Evolutionary conservation across 2,329 filamentous ascomycete species (phyloP).

Genomic region (Rutstroemia sp.): DNA sequence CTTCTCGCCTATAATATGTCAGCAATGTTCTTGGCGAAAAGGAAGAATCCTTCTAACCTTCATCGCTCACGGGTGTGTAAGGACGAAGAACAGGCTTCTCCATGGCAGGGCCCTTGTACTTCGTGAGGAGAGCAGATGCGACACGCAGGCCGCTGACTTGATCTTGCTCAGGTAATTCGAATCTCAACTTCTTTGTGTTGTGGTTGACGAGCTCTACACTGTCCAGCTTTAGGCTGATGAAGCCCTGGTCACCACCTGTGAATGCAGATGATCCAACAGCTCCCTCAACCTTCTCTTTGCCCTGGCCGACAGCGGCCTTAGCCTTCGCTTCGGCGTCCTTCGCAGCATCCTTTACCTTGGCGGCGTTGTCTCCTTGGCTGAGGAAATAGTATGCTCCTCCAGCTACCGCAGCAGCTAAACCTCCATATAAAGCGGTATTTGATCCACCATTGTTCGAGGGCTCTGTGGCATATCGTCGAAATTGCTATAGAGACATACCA

Average conservation of each 20-base stretch:
- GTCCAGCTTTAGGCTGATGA: constrained; percentile 72
- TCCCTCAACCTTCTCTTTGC: constrained; percentile 23
- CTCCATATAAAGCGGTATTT: constrained; percentile 54
- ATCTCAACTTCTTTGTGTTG: constrained; percentile 91
- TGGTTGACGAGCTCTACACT: constrained; percentile 76
- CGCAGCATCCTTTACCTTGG: constrained; percentile 46
- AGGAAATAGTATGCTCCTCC: constrained; percentile 50
- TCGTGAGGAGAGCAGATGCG: constrained; percentile 84
- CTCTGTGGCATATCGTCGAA: constrained; percentile 69
- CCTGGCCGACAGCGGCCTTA: constrained; percentile 33
- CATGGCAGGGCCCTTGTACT: constrained; percentile 76
- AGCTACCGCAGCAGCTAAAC: constrained; percentile 48
- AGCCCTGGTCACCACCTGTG: constrained; percentile 84
- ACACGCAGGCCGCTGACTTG: constrained; percentile 75
- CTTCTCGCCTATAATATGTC: constrained; percentile 48
- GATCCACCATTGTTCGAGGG: constrained; percentile 35
- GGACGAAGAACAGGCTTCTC: constrained; percentile 85
- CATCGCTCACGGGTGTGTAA: constrained; percentile 87
- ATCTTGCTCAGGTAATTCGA: constrained; percentile 77
- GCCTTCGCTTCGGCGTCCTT: constrained; percentile 51
- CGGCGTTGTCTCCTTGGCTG: constrained; percentile 37
- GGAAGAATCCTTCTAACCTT: constrained; percentile 44
- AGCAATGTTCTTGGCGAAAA: constrained; percentile 8
- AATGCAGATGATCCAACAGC: constrained; percentile 44
- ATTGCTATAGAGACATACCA: constrained; percentile 37